phyloP scores from a whole-genome alignment of 257 asterid genomes.

The Nicotiana benthamiana region DNA sequence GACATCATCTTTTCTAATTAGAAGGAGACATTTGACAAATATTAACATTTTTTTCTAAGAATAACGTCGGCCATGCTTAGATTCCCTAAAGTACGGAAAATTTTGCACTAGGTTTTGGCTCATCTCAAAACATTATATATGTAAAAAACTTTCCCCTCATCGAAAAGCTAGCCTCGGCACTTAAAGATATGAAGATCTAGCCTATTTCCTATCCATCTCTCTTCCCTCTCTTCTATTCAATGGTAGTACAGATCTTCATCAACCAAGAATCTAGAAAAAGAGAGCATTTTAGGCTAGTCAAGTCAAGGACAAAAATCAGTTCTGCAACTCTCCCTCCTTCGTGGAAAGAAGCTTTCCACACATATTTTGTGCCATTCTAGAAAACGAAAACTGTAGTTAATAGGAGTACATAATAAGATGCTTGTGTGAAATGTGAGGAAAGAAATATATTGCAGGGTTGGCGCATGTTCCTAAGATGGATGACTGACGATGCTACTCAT shows the following conservation, averaged over 20 bases:
- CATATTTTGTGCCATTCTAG: background rate
- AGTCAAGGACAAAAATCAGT: background rate
- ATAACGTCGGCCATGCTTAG: background rate
- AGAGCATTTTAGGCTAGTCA: background rate
- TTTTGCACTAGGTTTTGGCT: background rate
- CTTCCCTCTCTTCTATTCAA: background rate
- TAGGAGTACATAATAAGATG: background rate
- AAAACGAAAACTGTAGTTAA: background rate
- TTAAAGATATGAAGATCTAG: background rate
- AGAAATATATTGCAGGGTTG: no score
- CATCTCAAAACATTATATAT: background rate
- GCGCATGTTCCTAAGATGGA: no score
- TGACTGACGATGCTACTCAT: no score
- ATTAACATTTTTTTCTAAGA: background rate
- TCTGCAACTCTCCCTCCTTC: background rate
- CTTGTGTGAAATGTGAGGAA: background rate
- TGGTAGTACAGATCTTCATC: background rate
- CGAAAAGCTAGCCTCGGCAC: background rate
- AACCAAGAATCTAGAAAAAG: background rate
- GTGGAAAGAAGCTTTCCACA: background rate
- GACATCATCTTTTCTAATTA: background rate
- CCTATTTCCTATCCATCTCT: background rate
- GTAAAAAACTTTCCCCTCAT: background rate
- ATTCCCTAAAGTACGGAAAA: background rate
- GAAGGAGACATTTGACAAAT: background rate